Evolutionary conservation across 106 monocot genomes (phyloP).

Genomic region (Triglochin maritima): DNA sequence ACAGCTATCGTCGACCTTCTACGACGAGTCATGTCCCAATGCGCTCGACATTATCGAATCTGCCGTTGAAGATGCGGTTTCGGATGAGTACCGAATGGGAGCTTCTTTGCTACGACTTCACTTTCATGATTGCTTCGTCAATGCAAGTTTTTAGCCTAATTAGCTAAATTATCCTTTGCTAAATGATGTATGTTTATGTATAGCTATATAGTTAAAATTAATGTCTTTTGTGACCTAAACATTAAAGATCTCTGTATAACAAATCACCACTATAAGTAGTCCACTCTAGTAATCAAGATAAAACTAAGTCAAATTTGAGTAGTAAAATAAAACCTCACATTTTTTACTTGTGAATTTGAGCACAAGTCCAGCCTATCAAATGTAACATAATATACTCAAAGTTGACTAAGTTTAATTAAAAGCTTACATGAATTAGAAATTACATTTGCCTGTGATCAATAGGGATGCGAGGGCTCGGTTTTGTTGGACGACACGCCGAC

Average conservation of each 20-base stretch:
- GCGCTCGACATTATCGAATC: not conserved
- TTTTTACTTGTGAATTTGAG: too few species aligned
- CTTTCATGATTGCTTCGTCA: conserved; percentile 21
- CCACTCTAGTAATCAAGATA: too few species aligned
- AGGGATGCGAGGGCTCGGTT: conserved; percentile 38
- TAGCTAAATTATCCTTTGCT: not conserved
- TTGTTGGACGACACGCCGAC: conserved; percentile 13
- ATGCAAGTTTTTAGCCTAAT: conserved; percentile 1
- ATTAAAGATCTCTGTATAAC: too few species aligned
- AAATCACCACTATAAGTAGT: too few species aligned
- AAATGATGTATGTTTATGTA: not conserved
- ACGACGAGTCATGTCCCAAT: conserved; percentile 8
- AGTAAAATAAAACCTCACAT: too few species aligned
- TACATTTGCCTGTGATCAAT: not conserved
- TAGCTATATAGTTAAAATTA: not conserved
- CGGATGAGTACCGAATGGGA: conserved; percentile 6
- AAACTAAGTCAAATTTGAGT: too few species aligned
- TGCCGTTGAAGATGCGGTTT: not conserved
- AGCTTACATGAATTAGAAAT: too few species aligned
- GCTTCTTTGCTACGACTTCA: conserved; percentile 15
- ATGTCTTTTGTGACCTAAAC: too few species aligned
- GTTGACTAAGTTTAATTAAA: not conserved
- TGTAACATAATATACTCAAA: too few species aligned
- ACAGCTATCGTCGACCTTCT: conserved; percentile 8
- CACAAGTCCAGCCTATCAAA: too few species aligned